A percentile compares a stretch with the other conserved stretches of the same genome.
These are phyloP conservation scores for Leishmania guyanensis DNA, from an alignment of 208 protist genomes.

Conservation along the genomic window DNA sequence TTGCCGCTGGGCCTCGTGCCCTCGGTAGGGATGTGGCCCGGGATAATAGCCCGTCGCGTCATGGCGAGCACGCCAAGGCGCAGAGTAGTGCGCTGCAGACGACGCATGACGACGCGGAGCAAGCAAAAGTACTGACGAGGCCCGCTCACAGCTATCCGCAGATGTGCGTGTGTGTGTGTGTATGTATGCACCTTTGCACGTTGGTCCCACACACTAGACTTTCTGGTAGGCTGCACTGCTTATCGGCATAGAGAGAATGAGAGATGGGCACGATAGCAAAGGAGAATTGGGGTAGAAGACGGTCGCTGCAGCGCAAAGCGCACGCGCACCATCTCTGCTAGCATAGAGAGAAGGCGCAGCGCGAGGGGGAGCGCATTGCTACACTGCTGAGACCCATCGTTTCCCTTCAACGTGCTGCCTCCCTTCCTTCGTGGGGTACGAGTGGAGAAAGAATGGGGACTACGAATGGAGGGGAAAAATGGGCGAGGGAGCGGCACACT, in stretches of 20 bases:
- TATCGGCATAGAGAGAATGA: background rate
- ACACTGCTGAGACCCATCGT: background rate
- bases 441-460: background rate
- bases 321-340: background rate
- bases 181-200: background rate
- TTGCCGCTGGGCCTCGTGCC: constrained; percentile 9
- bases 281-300: background rate
- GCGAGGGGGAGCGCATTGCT: background rate
- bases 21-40: constrained; percentile 64
- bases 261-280: background rate
- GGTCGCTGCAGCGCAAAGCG: background rate
- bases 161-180: background rate
- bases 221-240: background rate
- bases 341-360: background rate
- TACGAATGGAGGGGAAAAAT: background rate
- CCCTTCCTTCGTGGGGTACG: background rate
- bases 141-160: background rate
- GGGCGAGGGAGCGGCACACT: background rate
- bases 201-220: background rate
- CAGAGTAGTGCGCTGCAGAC: constrained; percentile 10
- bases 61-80: constrained; percentile 9
- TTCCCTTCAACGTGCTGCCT: background rate
- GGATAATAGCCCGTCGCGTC: constrained; percentile 33
- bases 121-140: background rate
- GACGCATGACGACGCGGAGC: constrained; percentile 14